A percentile compares a stretch with the other conserved stretches of the same genome.
phyloP scores from a whole-genome alignment of 805 yeast genomes.

The Candida alai region DNA sequence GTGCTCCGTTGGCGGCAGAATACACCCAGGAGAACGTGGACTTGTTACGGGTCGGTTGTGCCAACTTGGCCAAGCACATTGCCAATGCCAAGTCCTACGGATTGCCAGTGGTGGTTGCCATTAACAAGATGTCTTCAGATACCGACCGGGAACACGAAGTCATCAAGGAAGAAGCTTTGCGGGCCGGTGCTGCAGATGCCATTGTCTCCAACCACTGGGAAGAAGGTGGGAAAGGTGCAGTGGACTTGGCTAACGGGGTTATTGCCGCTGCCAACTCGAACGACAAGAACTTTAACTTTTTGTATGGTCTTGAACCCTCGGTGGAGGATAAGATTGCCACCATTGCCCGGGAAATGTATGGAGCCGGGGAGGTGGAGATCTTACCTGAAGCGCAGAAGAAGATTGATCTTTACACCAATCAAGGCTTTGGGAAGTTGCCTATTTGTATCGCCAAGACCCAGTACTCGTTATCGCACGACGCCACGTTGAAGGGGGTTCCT shows the following conservation, averaged over 20 bases:
- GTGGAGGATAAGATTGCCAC: conserved; percentile 65
- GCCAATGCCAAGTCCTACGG: conserved; percentile 68
- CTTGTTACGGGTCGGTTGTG: conserved; percentile 63
- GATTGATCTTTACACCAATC: conserved; percentile 62
- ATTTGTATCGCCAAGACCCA: conserved; percentile 85
- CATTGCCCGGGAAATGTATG: conserved; percentile 75
- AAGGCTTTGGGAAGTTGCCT: conserved; percentile 76
- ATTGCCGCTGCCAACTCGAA: conserved; percentile 54
- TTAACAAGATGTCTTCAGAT: conserved; percentile 75
- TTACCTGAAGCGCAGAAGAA: conserved; percentile 67
- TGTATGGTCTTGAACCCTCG: conserved; percentile 56
- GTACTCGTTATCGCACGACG: conserved; percentile 80
- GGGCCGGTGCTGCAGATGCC: conserved; percentile 78
- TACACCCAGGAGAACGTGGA: conserved; percentile 70
- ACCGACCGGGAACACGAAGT: conserved; percentile 64
- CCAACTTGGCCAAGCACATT: conserved; percentile 75
- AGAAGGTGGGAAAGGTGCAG: conserved; percentile 80
- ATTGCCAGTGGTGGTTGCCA: conserved; percentile 77
- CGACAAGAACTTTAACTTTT: conserved; percentile 44
- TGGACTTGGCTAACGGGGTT: conserved; percentile 68
- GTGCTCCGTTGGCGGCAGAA: conserved; percentile 71
- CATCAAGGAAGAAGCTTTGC: conserved; percentile 61
- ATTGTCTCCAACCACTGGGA: conserved; percentile 85
- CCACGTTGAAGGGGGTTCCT: conserved; percentile 80
- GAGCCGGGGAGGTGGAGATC: conserved; percentile 69